Conservation (phyloP, 2,329 filamentous ascomycete genomes). For the Fusarium cicatricum region DNA sequence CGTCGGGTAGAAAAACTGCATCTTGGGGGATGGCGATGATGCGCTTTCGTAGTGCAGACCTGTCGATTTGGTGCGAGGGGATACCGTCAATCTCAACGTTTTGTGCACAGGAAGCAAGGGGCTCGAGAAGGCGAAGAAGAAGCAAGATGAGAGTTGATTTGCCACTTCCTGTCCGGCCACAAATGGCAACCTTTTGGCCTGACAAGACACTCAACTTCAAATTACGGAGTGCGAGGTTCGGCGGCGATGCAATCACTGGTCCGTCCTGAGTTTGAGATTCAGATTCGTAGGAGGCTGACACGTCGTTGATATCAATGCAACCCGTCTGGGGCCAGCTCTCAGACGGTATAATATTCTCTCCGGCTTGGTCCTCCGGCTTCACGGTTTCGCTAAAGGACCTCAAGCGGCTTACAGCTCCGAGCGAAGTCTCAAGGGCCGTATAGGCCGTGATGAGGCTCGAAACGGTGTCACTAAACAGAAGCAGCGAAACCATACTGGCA, state of each 20-base stretch:
- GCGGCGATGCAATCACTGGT: background rate
- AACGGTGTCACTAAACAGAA: conserved; percentile 43
- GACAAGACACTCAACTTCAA: conserved; percentile 42
- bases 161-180: conserved; percentile 52
- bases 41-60: conserved; percentile 53
- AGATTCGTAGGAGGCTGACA: conserved; percentile 47
- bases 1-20: conserved; percentile 58
- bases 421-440: conserved; percentile 35
- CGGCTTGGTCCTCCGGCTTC: conserved; percentile 34
- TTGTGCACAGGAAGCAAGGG: conserved; percentile 33
- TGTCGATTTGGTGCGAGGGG: conserved; percentile 49
- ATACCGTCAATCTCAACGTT: conserved; percentile 56
- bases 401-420: conserved; percentile 35
- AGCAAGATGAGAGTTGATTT: conserved; percentile 55
- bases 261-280: background rate
- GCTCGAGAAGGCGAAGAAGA: conserved; percentile 53
- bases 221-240: conserved; percentile 38
- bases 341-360: conserved; percentile 28
- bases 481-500: conserved; percentile 50
- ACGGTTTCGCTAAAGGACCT: conserved; percentile 38
- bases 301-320: conserved; percentile 41
- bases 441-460: conserved; percentile 33
- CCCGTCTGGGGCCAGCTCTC: conserved; percentile 46
- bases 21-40: conserved; percentile 64
- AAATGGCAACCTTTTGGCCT: conserved; percentile 48